Conservation (phyloP, 257 asterid species). For the Solanum phureja region DNA sequence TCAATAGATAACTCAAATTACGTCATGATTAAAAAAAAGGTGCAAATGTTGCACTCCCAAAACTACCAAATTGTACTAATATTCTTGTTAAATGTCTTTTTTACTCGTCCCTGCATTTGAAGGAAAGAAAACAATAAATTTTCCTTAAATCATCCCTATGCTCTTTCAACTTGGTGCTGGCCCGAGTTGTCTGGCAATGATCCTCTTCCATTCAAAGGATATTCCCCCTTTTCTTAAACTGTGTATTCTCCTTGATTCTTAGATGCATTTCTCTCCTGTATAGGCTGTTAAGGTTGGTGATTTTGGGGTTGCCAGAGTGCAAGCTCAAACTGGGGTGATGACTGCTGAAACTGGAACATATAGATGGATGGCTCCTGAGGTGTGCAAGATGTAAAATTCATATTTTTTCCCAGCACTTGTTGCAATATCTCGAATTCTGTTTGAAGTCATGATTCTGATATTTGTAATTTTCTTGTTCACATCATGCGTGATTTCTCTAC, state of each 20-base stretch:
- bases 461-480: neutral
- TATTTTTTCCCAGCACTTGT: neutral
- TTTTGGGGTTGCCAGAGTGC: conserved; percentile 95
- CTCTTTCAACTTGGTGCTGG: neutral
- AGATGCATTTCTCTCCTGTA: neutral
- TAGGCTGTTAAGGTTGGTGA: conserved; percentile 96
- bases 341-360: conserved; percentile 98
- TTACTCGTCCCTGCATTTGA: neutral
- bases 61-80: neutral
- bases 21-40: neutral
- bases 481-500: too few species aligned
- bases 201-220: neutral
- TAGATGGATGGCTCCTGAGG: conserved; percentile 99
- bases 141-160: neutral
- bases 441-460: neutral
- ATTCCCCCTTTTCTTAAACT: neutral
- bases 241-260: neutral
- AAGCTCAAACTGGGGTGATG: conserved; percentile 79
- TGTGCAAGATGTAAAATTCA: conserved; percentile 8
- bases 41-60: neutral
- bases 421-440: neutral
- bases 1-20: neutral
- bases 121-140: neutral
- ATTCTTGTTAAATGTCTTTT: neutral
- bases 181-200: neutral